Evolutionary conservation across 2,329 filamentous ascomycete species (phyloP), one percentile per base, ranked within the genome.

Genomic region (Coniochaeta sp.): DNA sequence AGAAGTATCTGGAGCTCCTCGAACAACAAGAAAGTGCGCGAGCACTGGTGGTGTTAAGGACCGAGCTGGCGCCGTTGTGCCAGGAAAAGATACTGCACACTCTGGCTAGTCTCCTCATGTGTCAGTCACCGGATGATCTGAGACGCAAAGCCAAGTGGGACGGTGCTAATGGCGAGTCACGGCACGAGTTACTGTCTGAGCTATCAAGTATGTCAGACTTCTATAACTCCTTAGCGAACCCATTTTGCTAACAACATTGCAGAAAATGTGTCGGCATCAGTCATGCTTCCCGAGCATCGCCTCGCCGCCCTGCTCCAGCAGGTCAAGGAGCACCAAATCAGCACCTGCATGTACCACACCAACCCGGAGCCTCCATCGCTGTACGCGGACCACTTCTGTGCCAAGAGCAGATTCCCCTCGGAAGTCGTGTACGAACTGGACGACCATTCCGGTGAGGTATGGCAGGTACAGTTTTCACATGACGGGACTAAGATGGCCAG

Each of bases 251-350:
- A 52, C 12, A 3, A 76, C 60, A 43, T 50, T 12, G 0, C 66
- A 93, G 90, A 83, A 78, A 96, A 86, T 60, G 96, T 99, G 72
- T 96, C 95, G 1, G 93, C 95, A 0, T 95, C 92, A 4, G 90
- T 96, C 52, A 98, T 99, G 93, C 89, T 99, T 59, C 95, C 95
- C 1, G 91, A 96, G 69, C 90, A 95, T 72, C 88, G 95, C 7
- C 79, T 99, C 52, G 91, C 91, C 1, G 82, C 87, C 36, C 79
- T 99, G 17, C 78, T 99, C 58, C 82, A 93, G 61, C 87, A 96
- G 65, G 87, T 96, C 40, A 96, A 97, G 71, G 82, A 88, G 63
- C 85, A 82, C 64, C 93, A 97, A 75, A 90, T 97, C 61, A 84
- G 87, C 58, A 85, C 84, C 33, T 99, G 95, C 71, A 76, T 93